phyloP scores from a whole-genome alignment of 1,139 yeast genomes.

The Blastobotrys apis region DNA sequence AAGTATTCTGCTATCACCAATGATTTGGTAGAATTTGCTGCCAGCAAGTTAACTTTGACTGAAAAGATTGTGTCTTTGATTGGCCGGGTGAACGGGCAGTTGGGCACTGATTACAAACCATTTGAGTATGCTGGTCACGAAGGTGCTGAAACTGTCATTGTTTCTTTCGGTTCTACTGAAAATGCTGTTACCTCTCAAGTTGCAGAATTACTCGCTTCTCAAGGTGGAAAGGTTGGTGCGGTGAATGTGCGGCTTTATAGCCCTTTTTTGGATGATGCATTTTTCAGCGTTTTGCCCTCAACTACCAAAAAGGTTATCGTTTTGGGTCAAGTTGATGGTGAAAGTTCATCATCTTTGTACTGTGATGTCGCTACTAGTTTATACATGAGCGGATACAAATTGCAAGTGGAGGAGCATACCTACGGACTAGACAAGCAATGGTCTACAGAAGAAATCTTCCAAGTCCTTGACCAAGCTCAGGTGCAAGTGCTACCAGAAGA shows the following conservation, averaged over 20 bases:
- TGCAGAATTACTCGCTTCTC: constrained; percentile 37
- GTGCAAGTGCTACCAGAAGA: constrained; percentile 1
- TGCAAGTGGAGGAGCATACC: constrained; percentile 30
- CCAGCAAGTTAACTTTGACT: constrained; percentile 13
- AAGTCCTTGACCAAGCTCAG: constrained; percentile 20
- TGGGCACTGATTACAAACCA: constrained; percentile 58
- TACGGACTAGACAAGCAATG: constrained; percentile 29
- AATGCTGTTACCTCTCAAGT: constrained; percentile 50
- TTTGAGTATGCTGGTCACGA: constrained; percentile 68
- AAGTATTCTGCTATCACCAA: constrained; percentile 39
- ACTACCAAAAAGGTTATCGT: constrained; percentile 60
- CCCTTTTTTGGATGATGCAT: constrained; percentile 52
- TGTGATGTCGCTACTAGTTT: constrained; percentile 73
- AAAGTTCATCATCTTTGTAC: constrained; percentile 43
- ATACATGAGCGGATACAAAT: constrained; percentile 36
- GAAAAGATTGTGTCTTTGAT: constrained; percentile 12
- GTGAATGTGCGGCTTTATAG: constrained; percentile 72
- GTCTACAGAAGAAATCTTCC: constrained; percentile 24
- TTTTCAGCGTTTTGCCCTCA: constrained; percentile 55
- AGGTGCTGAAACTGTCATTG: constrained; percentile 65
- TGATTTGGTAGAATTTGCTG: constrained; percentile 21
- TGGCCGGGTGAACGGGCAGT: constrained; percentile 25
- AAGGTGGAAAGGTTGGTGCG: constrained; percentile 51
- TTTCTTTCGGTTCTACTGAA: constrained; percentile 71
- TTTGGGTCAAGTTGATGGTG: constrained; percentile 48